Evolutionary conservation across 352 stramenopile genomes (phyloP).

Genomic region (Phytophthora sojae): DNA sequence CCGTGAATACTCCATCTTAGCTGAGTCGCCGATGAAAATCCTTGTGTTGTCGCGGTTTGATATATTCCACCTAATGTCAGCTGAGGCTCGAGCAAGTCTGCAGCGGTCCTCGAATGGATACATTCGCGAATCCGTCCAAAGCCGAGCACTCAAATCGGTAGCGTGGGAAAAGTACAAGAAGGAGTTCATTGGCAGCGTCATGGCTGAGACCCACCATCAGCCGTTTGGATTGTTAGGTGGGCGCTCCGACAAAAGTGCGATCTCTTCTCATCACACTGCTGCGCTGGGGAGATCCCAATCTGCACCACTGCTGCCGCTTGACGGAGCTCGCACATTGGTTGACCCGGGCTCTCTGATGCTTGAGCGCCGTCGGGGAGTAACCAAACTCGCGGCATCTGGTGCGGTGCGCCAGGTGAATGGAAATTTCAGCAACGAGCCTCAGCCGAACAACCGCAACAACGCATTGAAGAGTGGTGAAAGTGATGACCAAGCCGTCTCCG

Average conservation of each 20-base stretch:
- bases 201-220: slow-evolving; percentile 34
- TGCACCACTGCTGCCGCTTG: slow-evolving; percentile 35
- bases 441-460: slow-evolving; percentile 2
- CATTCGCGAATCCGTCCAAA: slow-evolving; percentile 72
- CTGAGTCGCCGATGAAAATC: slow-evolving; percentile 78
- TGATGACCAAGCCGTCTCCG: not conserved
- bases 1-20: slow-evolving; percentile 79
- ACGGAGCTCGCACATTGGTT: slow-evolving; percentile 39
- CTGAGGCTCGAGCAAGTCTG: slow-evolving; percentile 70
- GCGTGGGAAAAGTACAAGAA: slow-evolving; percentile 84
- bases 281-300: slow-evolving; percentile 42
- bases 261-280: slow-evolving; percentile 3
- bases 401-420: not conserved
- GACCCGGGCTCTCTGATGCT: slow-evolving; percentile 49
- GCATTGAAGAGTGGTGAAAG: not conserved
- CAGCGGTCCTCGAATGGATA: slow-evolving; percentile 68
- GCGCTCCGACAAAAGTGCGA: not conserved
- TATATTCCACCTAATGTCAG: slow-evolving; percentile 85
- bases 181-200: slow-evolving; percentile 57
- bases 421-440: slow-evolving; percentile 1
- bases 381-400: slow-evolving; percentile 1
- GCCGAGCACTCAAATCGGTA: slow-evolving; percentile 76
- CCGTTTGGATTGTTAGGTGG: slow-evolving; percentile 13
- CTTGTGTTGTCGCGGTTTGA: slow-evolving; percentile 87
- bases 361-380: slow-evolving; percentile 27